Conservation (phyloP, 225 moss, liverwort and hornwort genomes). For the Physcomitrellopsis africana region DNA sequence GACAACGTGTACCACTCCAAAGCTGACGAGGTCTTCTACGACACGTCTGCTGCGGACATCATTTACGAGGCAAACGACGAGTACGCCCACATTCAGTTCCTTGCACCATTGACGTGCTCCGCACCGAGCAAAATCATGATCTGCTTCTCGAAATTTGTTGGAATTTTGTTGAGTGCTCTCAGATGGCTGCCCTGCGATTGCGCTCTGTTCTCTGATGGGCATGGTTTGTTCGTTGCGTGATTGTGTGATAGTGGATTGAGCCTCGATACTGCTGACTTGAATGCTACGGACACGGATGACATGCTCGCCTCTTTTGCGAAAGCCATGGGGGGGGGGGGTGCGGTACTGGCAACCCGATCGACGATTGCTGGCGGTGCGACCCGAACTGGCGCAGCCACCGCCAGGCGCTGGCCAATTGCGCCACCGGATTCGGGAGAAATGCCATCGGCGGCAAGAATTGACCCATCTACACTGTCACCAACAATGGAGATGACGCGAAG, state of each 20-base stretch:
- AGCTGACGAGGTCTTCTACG: conserved; percentile 31
- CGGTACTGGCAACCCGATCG: conserved; percentile 50
- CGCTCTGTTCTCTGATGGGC: not conserved
- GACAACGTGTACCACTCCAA: not conserved
- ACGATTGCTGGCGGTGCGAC: conserved; percentile 58
- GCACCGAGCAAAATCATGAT: no score
- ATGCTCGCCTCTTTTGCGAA: conserved; percentile 20
- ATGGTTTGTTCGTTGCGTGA: not conserved
- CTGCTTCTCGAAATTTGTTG: not conserved
- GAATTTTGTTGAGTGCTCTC: no score
- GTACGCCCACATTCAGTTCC: conserved; percentile 12
- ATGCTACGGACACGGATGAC: conserved; percentile 6
- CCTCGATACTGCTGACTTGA: not conserved
- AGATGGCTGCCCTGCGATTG: no score
- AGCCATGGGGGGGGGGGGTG: conserved; percentile 39
- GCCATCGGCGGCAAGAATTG: conserved; percentile 45
- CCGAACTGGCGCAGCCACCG: conserved; percentile 46
- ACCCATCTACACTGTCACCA: conserved; percentile 42
- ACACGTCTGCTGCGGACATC: conserved; percentile 38
- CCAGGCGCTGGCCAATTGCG: conserved; percentile 35
- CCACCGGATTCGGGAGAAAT: conserved; percentile 40
- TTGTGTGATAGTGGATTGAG: conserved; percentile 23
- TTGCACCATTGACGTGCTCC: no score
- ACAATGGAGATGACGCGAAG: conserved; percentile 34
- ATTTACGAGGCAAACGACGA: conserved; percentile 36